Percentiles rank a stretch among this genome's conserved stretches.
Conservation (phyloP, 805 yeast genomes). For the Geotrichum ghanense region DNA sequence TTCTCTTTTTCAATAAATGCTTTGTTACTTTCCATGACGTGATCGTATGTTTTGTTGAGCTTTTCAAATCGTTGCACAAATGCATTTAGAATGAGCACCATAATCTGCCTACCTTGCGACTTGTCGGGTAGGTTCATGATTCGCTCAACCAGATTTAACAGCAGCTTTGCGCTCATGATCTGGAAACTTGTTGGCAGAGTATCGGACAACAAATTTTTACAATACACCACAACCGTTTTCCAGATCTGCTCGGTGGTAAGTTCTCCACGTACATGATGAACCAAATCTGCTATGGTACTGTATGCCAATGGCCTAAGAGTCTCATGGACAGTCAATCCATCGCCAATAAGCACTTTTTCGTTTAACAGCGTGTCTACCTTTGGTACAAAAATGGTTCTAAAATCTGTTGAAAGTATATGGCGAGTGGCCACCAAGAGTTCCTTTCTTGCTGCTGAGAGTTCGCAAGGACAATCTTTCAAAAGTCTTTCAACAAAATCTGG, state of each 20-base stretch:
- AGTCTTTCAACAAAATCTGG: conserved; percentile 82
- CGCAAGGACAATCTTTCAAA: conserved; percentile 92
- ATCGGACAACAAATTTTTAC: conserved; percentile 69
- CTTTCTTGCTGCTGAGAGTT: conserved; percentile 79
- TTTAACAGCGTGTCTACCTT: conserved; percentile 78
- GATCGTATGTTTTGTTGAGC: conserved; percentile 59
- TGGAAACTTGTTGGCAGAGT: conserved; percentile 82
- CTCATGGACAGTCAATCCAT: conserved; percentile 84
- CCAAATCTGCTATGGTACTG: conserved; percentile 89
- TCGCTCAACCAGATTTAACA: conserved; percentile 80
- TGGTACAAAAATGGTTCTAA: conserved; percentile 69
- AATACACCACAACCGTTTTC: conserved; percentile 75
- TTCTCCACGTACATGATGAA: conserved; percentile 82
- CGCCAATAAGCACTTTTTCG: conserved; percentile 80
- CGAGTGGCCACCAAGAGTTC: conserved; percentile 89
- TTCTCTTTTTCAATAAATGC: conserved; percentile 25
- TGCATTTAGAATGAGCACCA: conserved; percentile 78
- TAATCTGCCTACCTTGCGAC: conserved; percentile 70
- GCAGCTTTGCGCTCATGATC: conserved; percentile 87
- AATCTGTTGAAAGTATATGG: conserved; percentile 87
- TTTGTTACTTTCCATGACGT: conserved; percentile 51
- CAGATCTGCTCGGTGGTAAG: conserved; percentile 74
- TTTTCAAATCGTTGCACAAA: conserved; percentile 73
- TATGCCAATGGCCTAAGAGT: conserved; percentile 88
- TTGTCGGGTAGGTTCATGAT: conserved; percentile 73